phyloP scores from a whole-genome alignment of 2,329 filamentous ascomycete genomes.

The Fusarium euwallaceae region DNA sequence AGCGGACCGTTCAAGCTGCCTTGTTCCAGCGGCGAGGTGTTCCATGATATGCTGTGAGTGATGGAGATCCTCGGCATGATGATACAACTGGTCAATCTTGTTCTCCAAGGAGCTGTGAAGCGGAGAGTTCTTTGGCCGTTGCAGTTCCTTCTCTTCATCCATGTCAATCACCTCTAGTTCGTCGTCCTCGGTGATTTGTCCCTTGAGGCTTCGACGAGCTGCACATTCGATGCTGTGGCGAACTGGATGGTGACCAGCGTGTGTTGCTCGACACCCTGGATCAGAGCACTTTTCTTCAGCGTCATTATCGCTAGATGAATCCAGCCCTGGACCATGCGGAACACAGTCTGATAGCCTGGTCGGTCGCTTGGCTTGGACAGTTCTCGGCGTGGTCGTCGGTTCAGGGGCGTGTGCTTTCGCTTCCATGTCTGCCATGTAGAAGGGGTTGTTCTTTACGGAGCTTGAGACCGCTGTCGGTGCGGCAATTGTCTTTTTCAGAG shows the following conservation, averaged over 20 bases:
- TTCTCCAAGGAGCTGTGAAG: conserved; percentile 31
- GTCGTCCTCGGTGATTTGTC: background rate
- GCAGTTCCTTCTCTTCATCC: conserved; percentile 5
- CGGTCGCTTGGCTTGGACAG: conserved; percentile 34
- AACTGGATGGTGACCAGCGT: conserved; percentile 45
- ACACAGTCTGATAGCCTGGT: conserved; percentile 49
- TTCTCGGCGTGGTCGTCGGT: conserved; percentile 40
- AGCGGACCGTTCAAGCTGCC: conserved; percentile 3
- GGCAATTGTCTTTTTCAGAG: conserved; percentile 21
- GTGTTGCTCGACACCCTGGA: conserved; percentile 45
- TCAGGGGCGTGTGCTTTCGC: conserved; percentile 34
- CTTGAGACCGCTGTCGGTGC: conserved; percentile 23
- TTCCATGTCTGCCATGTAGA: conserved; percentile 49
- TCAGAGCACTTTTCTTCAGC: conserved; percentile 46
- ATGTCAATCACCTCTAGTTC: conserved; percentile 20
- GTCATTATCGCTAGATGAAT: conserved; percentile 14
- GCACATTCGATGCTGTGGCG: conserved; percentile 52
- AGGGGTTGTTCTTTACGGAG: conserved; percentile 49
- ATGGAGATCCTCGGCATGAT: conserved; percentile 52
- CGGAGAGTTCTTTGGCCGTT: conserved; percentile 4
- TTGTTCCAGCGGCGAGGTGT: conserved; percentile 48
- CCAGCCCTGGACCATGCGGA: conserved; percentile 37
- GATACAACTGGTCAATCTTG: conserved; percentile 50
- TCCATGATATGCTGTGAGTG: conserved; percentile 52
- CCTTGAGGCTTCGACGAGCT: conserved; percentile 21